A percentile compares a stretch with the other conserved stretches of the same genome.
phyloP scores from a whole-genome alignment of 208 protist species.

The Wallacemonas collosoma region DNA sequence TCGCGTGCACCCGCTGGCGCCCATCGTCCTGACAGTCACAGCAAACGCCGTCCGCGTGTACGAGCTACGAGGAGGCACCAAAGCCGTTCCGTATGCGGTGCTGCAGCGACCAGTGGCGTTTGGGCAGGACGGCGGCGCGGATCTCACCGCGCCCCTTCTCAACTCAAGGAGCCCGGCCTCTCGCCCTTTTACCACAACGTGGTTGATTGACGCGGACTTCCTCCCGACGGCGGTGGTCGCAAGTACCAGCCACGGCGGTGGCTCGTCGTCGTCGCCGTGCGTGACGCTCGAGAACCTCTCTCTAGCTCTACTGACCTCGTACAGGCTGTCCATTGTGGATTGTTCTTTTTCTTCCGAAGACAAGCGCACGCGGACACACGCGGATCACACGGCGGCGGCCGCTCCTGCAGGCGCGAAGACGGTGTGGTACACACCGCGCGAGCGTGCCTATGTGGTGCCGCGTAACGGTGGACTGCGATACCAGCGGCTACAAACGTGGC shows the following conservation, averaged over 20 bases:
- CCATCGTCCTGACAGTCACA: conserved; percentile 29
- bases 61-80: conserved; percentile 15
- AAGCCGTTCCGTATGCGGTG: conserved; percentile 11
- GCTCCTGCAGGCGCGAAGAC: background rate
- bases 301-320: conserved; percentile 28
- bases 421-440: background rate
- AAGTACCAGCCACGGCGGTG: background rate
- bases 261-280: background rate
- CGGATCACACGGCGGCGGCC: background rate
- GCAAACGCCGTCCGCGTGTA: conserved; percentile 33
- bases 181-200: background rate
- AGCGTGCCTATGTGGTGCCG: conserved; percentile 7
- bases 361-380: conserved; percentile 6
- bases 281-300: conserved; percentile 5
- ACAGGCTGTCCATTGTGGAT: conserved; percentile 14
- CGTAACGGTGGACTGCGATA: conserved; percentile 20
- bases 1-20: conserved; percentile 40
- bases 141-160: conserved; percentile 11
- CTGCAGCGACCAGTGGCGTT: conserved; percentile 8
- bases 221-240: conserved; percentile 13
- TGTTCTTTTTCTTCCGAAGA: conserved; percentile 19
- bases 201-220: conserved; percentile 31
- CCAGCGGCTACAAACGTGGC: conserved; percentile 40
- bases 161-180: conserved; percentile 10
- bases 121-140: background rate